Base-by-base conservation (phyloP, 139 green algal genomes). In the Tetraselmis chui region DNA sequence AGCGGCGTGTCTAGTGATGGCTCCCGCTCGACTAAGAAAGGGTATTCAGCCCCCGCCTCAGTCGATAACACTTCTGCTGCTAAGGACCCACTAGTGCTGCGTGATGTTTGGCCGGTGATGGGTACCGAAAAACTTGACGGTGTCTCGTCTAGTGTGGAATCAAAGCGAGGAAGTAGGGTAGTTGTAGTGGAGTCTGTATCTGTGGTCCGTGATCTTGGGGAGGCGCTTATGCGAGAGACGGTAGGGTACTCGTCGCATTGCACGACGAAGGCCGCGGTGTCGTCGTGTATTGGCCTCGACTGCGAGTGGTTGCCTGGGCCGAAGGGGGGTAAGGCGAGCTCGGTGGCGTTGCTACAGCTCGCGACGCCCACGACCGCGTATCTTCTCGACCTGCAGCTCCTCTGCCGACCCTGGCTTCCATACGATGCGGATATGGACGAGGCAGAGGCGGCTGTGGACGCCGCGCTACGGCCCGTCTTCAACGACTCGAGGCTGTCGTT, bases 331-430 rank as follows among this genome's bases (percentile, higher is more conserved):
- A 29, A 27, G 22, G 30, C 59, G 29, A 85, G 82, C 11, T 74
- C 78, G 0, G 83, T 87, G 26, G 85, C 76, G 74, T 29, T 88
- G 81, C 78, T 88, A 29, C 85, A 88, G 79, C 28, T 88, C 28
- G 83, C 77, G 45, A 84, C 59, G 1, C 59, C 31, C 1, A 30
- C 28, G 0, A 23, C 30, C 24, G 83, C 85, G 0, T 88, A 85
- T 31, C 30, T 88, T 1, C 79, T 88, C 0, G 85, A 88, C 28
- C 32, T 88, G 83, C 85, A 84, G n/a, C 32, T 67, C 1, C 75
- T 88, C 1, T 88, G 85, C 32, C 67, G 2, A 25, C n/a, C 74
- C 23, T 29, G 26, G 26, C 74, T 31, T 2, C 23, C 2, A 23
- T 25, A 2, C 5, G 11, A 5, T 25, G n/a, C 74, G 74, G 5